phyloP scores from a whole-genome alignment of 1,284 basidiomycete genomes.

The Afroboletus lepidellus region DNA sequence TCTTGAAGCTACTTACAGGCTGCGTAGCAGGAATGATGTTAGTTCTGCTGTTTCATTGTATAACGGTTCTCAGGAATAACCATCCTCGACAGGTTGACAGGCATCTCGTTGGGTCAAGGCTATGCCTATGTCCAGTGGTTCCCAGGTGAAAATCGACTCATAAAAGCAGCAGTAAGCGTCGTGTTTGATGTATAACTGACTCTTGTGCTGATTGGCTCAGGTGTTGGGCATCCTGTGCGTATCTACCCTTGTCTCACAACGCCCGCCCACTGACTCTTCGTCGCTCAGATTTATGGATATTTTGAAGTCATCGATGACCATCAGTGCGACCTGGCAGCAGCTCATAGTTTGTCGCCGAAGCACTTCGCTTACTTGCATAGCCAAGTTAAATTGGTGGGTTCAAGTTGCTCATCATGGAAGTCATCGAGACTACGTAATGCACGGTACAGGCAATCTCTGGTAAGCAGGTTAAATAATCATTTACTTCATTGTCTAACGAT shows the following conservation, averaged over 20 bases:
- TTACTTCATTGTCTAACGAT: too few species aligned
- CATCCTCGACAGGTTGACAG: background rate
- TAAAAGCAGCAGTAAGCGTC: background rate
- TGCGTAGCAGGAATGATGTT: background rate
- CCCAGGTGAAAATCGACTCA: background rate
- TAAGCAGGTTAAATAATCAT: too few species aligned
- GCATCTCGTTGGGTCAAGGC: slow-evolving; percentile 7
- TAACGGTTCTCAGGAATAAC: background rate
- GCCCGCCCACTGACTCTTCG: background rate
- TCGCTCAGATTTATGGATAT: too few species aligned
- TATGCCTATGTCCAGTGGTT: slow-evolving; percentile 8
- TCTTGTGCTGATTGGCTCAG: background rate
- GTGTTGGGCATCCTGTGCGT: slow-evolving; percentile 2
- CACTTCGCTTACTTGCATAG: too few species aligned
- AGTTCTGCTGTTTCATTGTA: background rate
- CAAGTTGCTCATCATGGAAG: too few species aligned
- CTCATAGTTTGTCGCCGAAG: too few species aligned
- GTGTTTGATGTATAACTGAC: too few species aligned
- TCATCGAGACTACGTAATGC: too few species aligned
- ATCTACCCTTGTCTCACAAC: background rate
- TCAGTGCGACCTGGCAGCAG: too few species aligned
- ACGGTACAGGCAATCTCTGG: too few species aligned
- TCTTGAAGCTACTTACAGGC: background rate
- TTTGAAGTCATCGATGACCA: too few species aligned
- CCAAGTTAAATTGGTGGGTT: too few species aligned